Conservation (phyloP, 2,329 filamentous ascomycete species). For the Colletotrichum sp. region DNA sequence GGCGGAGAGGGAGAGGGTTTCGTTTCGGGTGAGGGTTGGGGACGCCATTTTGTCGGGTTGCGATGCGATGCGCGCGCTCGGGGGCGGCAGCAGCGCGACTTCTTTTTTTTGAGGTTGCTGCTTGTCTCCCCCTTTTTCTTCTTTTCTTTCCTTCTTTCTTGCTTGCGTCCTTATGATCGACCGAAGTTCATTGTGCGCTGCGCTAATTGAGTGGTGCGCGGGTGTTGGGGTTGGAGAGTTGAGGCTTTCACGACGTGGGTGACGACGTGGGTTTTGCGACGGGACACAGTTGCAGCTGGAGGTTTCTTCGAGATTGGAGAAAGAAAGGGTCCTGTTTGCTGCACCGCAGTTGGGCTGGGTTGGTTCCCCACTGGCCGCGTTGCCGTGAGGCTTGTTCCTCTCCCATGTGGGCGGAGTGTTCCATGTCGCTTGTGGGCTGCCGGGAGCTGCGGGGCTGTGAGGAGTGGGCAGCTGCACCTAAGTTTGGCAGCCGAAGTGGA, state of each 20-base stretch:
- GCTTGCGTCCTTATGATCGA: background rate
- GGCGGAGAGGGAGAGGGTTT: conserved; percentile 61
- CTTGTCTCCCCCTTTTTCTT: background rate
- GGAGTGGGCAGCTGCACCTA: background rate
- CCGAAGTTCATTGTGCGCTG: background rate
- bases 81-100: background rate
- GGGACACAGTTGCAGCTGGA: conserved; percentile 18
- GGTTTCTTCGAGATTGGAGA: background rate
- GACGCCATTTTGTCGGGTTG: conserved; percentile 28
- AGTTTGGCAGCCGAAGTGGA: background rate
- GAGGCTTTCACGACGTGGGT: background rate
- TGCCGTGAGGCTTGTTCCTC: background rate
- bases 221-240: background rate
- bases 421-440: background rate
- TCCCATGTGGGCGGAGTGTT: background rate
- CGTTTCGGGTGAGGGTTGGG: conserved; percentile 52
- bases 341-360: background rate
- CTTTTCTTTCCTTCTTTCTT: background rate
- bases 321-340: background rate
- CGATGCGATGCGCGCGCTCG: background rate
- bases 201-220: background rate
- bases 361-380: background rate
- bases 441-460: background rate
- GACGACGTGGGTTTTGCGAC: background rate
- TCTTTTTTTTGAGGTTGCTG: background rate